phyloP scores from a whole-genome alignment of 305 asterid species.

The Fraxinus floribunda region DNA sequence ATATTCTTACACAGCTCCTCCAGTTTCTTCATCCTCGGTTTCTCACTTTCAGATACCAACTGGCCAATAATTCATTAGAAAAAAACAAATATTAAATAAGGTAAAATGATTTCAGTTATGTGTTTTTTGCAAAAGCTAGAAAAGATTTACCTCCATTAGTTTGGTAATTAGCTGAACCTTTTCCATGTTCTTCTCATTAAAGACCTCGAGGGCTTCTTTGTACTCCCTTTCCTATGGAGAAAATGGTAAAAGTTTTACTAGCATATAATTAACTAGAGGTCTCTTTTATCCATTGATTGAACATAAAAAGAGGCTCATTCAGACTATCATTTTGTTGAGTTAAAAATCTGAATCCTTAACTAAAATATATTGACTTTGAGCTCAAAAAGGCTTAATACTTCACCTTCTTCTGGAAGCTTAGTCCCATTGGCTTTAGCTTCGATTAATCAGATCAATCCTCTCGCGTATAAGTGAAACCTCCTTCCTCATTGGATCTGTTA shows the following conservation, averaged over 20 bases:
- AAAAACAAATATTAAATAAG: neutral
- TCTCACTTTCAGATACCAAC: slow-evolving; percentile 84
- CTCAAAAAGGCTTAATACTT: neutral
- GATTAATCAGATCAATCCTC: slow-evolving; percentile 51
- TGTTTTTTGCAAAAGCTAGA: neutral
- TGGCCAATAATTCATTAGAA: slow-evolving; percentile 28
- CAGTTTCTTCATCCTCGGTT: slow-evolving; percentile 62
- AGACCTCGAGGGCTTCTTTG: slow-evolving; percentile 61
- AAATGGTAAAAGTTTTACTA: neutral
- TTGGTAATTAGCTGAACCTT: slow-evolving; percentile 59
- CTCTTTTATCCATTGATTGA: neutral
- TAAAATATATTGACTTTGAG: neutral
- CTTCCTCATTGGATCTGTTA: slow-evolving; percentile 79
- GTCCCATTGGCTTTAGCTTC: slow-evolving; percentile 59
- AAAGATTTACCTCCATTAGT: slow-evolving; percentile 54
- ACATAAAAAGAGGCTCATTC: neutral
- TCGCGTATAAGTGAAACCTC: slow-evolving; percentile 64
- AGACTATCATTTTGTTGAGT: neutral
- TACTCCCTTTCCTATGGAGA: slow-evolving; percentile 65
- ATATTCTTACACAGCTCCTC: slow-evolving; percentile 78
- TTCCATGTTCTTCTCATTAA: slow-evolving; percentile 70
- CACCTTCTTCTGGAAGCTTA: slow-evolving; percentile 68
- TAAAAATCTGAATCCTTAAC: neutral
- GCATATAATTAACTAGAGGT: neutral
- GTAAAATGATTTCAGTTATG: neutral